A percentile compares a stretch with the other conserved stretches of the same genome.
phyloP scores from a whole-genome alignment of 257 asterid species.

The Lycium ferocissimum region DNA sequence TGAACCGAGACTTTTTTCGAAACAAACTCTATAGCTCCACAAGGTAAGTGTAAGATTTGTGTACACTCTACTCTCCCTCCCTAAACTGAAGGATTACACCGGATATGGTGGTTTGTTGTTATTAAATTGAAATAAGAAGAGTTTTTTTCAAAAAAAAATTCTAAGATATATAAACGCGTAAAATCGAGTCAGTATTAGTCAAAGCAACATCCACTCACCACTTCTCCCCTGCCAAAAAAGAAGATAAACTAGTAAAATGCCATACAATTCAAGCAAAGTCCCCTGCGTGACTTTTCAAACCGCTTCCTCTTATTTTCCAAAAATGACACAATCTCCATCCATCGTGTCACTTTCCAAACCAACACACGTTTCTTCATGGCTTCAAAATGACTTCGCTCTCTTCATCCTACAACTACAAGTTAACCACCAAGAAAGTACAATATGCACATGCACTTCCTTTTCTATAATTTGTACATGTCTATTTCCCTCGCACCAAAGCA shows the following conservation, averaged over 20 bases:
- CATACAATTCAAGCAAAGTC: background rate
- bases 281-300: background rate
- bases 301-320: background rate
- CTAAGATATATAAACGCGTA: too few relatives aligned
- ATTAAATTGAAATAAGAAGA: too few relatives aligned
- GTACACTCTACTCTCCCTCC: too few relatives aligned
- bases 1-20: too few relatives aligned
- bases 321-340: background rate
- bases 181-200: too few relatives aligned
- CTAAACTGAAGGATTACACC: too few relatives aligned
- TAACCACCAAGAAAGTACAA: background rate
- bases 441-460: slow-evolving; percentile 1
- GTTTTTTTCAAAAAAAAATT: too few relatives aligned
- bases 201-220: background rate
- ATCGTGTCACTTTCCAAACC: slow-evolving; percentile 60
- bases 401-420: background rate
- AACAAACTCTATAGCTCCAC: too few relatives aligned
- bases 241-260: background rate
- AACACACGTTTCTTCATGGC: slow-evolving; percentile 66
- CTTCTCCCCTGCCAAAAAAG: background rate
- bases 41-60: too few relatives aligned
- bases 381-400: slow-evolving; percentile 40
- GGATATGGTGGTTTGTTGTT: too few relatives aligned
- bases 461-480: background rate
- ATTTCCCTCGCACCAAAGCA: background rate